Evolutionary conservation across 352 stramenopile genomes (phyloP).

Genomic region (Pythium utonaiense): DNA sequence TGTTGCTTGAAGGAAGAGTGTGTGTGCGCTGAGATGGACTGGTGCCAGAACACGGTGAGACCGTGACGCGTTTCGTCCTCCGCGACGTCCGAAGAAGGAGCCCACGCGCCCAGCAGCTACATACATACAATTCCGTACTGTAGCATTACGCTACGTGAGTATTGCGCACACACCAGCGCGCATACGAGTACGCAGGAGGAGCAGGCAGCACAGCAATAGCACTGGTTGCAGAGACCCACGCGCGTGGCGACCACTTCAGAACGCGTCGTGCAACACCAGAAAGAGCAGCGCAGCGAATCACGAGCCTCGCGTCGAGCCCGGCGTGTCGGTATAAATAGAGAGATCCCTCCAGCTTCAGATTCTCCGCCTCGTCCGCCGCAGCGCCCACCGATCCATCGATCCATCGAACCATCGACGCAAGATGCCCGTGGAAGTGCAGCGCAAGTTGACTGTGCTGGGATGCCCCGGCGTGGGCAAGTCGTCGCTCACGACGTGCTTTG

Average conservation of each 20-base stretch:
- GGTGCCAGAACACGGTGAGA: conserved; percentile 19
- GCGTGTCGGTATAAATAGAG: conserved; percentile 8
- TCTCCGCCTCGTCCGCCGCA: neutral
- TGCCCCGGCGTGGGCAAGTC: conserved; percentile 95
- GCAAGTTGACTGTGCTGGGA: conserved; percentile 94
- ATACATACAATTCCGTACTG: neutral
- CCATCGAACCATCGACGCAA: no score
- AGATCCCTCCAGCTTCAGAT: neutral
- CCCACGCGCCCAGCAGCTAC: neutral
- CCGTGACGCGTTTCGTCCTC: neutral
- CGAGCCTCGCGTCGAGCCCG: no score
- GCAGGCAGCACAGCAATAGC: neutral
- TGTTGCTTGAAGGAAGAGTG: conserved; percentile 11
- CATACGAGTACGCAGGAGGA: neutral
- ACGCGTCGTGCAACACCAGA: neutral
- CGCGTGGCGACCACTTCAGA: neutral
- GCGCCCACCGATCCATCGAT: neutral
- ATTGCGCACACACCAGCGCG: neutral
- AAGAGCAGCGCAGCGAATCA: neutral
- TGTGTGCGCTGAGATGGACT: neutral
- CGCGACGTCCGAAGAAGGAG: neutral
- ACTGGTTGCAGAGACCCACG: neutral
- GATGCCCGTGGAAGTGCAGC: conserved; percentile 92
- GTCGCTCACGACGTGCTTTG: conserved; percentile 93
- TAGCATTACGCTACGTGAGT: neutral